Base-by-base conservation (phyloP, 192 early-diverging fungal species). In the Podila horticola region DNA sequence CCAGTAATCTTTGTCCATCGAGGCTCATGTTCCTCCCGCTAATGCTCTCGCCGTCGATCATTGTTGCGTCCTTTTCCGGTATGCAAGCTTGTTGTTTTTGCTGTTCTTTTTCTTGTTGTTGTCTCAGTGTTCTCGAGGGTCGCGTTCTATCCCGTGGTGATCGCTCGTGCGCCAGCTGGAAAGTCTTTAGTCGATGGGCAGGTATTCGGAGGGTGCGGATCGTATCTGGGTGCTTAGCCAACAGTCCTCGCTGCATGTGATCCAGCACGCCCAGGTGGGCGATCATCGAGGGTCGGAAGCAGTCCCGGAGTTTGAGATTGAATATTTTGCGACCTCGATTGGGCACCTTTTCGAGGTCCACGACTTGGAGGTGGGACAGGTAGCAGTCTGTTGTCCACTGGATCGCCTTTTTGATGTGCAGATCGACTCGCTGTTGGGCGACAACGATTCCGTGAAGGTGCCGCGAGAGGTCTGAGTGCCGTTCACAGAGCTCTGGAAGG, bases 141-240 rank as follows among this genome's bases (percentile, higher is more conserved):
- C 62, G 62, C 15, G 15, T 24, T 20, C 36, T 29, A 11, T 20
- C 3, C 34, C 31, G 62, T 10, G 31, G 62, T 8, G n/a, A 2
- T 34, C 36, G 62, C 22, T 64, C 36, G 20, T 34, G 36, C 5
- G 22, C 10, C 10, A 64, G 33, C 62, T 24, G 62, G 36, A 38
- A 65, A 11, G 64, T 65, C 48, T 30, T 65, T 12, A 65, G 24
- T 65, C 64, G 64, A 65, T 65, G 64, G n/a, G 28, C 48, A 11
- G 64, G 64, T 38, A 65, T 65, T 41, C 64, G 20, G 22, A 65
- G 48, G 22, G 22, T 65, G 11, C 24, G 36, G 22, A 65, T 26
- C 11, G 20, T 41, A 3, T 41, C 62, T 22, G 31, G 62, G 20
- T 22, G 30, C 45, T 50, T 24, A 15, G 15, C 48, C 49, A 65